phyloP scores from a whole-genome alignment of 2,329 filamentous ascomycete genomes.

The Diaporthe eres region DNA sequence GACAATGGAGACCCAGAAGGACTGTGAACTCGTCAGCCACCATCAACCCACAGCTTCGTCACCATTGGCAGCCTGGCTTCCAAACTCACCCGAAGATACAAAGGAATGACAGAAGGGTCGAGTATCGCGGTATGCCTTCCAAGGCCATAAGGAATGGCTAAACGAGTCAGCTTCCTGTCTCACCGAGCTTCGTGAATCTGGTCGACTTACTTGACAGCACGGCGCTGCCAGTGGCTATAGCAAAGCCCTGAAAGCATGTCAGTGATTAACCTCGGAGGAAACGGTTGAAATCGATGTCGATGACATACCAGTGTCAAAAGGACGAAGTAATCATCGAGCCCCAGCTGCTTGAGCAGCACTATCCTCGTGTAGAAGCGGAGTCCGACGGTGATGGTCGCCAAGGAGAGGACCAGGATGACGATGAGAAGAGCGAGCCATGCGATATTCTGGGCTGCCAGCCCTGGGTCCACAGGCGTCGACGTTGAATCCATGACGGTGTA shows the following conservation, averaged over 20 bases:
- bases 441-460: constrained; percentile 25
- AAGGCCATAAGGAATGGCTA: constrained; percentile 37
- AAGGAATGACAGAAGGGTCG: neutral
- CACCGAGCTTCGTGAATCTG: constrained; percentile 26
- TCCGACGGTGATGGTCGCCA: constrained; percentile 44
- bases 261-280: neutral
- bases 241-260: constrained; percentile 24
- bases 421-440: constrained; percentile 32
- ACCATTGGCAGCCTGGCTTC: neutral
- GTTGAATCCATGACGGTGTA: constrained; percentile 29
- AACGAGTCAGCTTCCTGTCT: constrained; percentile 19
- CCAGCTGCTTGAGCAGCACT: constrained; percentile 48
- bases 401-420: constrained; percentile 27
- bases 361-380: constrained; percentile 51
- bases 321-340: constrained; percentile 50
- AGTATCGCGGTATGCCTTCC: constrained; percentile 36
- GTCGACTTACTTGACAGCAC: constrained; percentile 40
- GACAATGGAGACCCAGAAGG: constrained; percentile 55
- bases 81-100: constrained; percentile 34
- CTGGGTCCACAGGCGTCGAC: constrained; percentile 2
- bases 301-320: constrained; percentile 57
- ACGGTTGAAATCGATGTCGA: too few relatives aligned
- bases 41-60: neutral
- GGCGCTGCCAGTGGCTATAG: constrained; percentile 33
- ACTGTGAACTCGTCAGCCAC: constrained; percentile 44